Conservation (phyloP, 2,329 filamentous ascomycete genomes). For the Cercospora sojina region DNA sequence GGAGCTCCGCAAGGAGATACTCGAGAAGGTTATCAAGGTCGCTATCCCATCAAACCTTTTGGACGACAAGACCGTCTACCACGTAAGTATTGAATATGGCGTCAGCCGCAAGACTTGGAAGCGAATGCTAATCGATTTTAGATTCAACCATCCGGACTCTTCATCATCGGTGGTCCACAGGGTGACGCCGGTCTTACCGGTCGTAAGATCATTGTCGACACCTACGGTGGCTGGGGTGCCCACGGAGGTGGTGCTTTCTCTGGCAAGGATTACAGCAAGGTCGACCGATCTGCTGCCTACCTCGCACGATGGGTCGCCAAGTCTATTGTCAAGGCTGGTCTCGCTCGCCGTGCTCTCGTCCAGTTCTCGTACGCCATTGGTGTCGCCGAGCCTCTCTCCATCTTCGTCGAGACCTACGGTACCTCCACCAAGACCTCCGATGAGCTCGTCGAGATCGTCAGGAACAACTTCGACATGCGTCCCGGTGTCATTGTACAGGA, state of each 20-base stretch:
- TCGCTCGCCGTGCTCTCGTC: slow-evolving; percentile 89
- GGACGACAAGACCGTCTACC: slow-evolving; percentile 91
- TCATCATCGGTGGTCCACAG: slow-evolving; percentile 99
- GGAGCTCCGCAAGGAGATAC: slow-evolving; percentile 88
- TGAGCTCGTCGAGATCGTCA: slow-evolving; percentile 93
- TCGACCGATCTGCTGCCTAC: slow-evolving; percentile 97
- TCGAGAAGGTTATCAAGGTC: slow-evolving; percentile 95
- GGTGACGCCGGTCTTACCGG: slow-evolving; percentile 98
- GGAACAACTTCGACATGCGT: slow-evolving; percentile 93
- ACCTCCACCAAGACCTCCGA: slow-evolving; percentile 86
- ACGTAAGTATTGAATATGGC: slow-evolving; percentile 58
- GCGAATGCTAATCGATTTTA: slow-evolving; percentile 34
- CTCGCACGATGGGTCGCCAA: slow-evolving; percentile 98
- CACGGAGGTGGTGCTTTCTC: slow-evolving; percentile 99
- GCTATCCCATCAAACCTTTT: slow-evolving; percentile 91
- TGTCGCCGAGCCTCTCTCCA: slow-evolving; percentile 94
- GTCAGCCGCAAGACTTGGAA: not conserved
- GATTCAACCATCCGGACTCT: slow-evolving; percentile 96
- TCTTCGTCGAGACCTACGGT: slow-evolving; percentile 97
- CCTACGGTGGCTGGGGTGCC: slow-evolving; percentile 99
- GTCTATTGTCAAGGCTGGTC: slow-evolving; percentile 84
- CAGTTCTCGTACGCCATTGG: slow-evolving; percentile 99
- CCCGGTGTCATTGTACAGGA: slow-evolving; percentile 98
- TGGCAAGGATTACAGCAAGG: slow-evolving; percentile 99
- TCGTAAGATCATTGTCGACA: slow-evolving; percentile 99